phyloP scores from a whole-genome alignment of 2,329 filamentous ascomycete species.

The Teratosphaeria epicoccoides region DNA sequence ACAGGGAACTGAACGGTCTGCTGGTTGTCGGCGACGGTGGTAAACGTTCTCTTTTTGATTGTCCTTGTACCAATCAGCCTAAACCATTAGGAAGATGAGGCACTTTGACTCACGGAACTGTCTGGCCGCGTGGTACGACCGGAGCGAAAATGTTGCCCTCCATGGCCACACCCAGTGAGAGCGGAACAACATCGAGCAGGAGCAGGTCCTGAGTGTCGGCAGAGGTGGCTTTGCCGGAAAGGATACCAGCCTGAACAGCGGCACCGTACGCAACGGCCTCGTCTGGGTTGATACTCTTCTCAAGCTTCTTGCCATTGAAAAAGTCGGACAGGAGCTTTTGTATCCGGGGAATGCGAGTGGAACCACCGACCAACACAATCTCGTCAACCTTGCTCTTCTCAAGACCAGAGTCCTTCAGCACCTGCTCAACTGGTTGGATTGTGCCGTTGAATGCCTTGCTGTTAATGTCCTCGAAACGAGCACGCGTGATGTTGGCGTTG shows the following conservation, averaged over 20 bases:
- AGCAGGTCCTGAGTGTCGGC: constrained; percentile 91
- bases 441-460: constrained; percentile 89
- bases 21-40: constrained; percentile 54
- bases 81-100: background rate
- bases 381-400: constrained; percentile 92
- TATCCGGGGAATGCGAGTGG: constrained; percentile 96
- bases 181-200: constrained; percentile 88
- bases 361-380: constrained; percentile 97
- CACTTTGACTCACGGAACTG: constrained; percentile 21
- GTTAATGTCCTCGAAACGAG: constrained; percentile 97
- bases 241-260: constrained; percentile 95
- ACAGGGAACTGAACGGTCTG: constrained; percentile 60
- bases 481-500: constrained; percentile 93
- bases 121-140: constrained; percentile 58
- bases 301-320: constrained; percentile 99
- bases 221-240: constrained; percentile 94
- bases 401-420: constrained; percentile 81
- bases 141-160: constrained; percentile 98
- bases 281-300: constrained; percentile 99
- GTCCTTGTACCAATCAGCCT: constrained; percentile 2
- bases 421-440: constrained; percentile 89
- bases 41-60: constrained; percentile 52
- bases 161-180: constrained; percentile 98
- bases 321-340: constrained; percentile 99
- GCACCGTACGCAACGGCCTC: constrained; percentile 99